Evolutionary conservation across 1,284 basidiomycete species (phyloP).

Genomic region (Cutaneotrichosporon sp.): DNA sequence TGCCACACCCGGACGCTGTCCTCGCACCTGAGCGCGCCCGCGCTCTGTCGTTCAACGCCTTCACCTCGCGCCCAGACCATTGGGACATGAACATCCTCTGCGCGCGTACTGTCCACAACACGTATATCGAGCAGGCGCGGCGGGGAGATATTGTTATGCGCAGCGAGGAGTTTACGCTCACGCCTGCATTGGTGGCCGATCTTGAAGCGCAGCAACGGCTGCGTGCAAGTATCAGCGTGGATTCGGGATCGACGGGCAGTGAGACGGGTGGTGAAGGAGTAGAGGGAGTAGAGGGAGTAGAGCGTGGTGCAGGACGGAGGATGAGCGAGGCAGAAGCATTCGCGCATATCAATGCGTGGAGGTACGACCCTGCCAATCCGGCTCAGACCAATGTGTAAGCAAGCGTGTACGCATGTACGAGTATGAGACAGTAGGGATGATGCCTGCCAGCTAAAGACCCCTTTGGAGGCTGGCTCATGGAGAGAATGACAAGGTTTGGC

Average conservation of each 20-base stretch:
- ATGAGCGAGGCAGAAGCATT: neutral
- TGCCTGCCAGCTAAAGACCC: no score
- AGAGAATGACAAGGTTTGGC: neutral
- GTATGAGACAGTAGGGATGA: no score
- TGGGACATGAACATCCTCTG: neutral
- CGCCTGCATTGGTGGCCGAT: neutral
- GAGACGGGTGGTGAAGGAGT: neutral
- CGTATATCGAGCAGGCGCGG: slow-evolving; percentile 7
- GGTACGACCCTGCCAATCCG: slow-evolving; percentile 2
- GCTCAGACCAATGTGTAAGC: neutral
- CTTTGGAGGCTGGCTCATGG: neutral
- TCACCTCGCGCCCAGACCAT: neutral
- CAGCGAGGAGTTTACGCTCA: slow-evolving; percentile 4
- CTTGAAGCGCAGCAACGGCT: neutral
- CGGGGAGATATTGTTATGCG: neutral
- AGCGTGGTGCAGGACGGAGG: neutral
- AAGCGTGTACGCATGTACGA: no score
- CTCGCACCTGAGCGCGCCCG: neutral
- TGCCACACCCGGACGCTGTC: slow-evolving; percentile 1
- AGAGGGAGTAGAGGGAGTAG: neutral
- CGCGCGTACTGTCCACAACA: neutral
- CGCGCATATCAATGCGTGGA: slow-evolving; percentile 1
- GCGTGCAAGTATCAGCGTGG: neutral
- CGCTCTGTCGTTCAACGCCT: neutral
- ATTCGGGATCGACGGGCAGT: neutral